phyloP scores from a whole-genome alignment of 2,329 filamentous ascomycete species.

The Xylariaceae sp. region DNA sequence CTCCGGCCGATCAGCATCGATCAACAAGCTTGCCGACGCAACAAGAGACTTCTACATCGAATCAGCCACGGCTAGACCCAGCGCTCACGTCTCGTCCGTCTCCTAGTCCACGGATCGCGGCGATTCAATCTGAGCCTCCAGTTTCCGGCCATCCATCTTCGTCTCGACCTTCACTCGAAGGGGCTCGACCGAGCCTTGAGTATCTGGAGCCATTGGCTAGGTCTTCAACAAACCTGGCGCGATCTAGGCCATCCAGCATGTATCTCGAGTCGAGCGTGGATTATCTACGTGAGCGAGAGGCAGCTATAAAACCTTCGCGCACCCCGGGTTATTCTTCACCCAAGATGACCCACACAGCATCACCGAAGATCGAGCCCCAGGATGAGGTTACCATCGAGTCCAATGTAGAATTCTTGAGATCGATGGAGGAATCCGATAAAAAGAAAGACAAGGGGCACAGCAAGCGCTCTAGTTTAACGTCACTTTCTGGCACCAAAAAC shows the following conservation, averaged over 20 bases:
- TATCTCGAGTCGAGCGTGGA: slow-evolving; percentile 81
- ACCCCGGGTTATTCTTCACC: slow-evolving; percentile 34
- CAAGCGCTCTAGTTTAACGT: slow-evolving; percentile 72
- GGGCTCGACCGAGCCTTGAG: slow-evolving; percentile 62
- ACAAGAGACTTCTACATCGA: slow-evolving; percentile 25
- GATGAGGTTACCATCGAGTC: slow-evolving; percentile 69
- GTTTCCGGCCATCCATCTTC: slow-evolving; percentile 44
- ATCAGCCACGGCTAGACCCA: slow-evolving; percentile 23
- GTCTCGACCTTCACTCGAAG: slow-evolving; percentile 67
- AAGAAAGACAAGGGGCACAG: slow-evolving; percentile 52
- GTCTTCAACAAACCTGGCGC: slow-evolving; percentile 49
- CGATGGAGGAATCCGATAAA: slow-evolving; percentile 63
- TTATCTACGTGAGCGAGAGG: slow-evolving; percentile 74
- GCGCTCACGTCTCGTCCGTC: slow-evolving; percentile 23
- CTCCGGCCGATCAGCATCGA: slow-evolving; percentile 36
- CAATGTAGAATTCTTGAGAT: slow-evolving; percentile 78
- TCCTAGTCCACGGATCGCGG: slow-evolving; percentile 27
- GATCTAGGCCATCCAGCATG: slow-evolving; percentile 73
- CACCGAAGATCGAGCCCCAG: slow-evolving; percentile 40
- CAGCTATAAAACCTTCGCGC: slow-evolving; percentile 40
- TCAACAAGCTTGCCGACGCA: slow-evolving; percentile 39
- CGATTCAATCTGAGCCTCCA: slow-evolving; percentile 32
- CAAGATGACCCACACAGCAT: slow-evolving; percentile 38
- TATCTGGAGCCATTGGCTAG: slow-evolving; percentile 56
- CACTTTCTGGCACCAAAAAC: slow-evolving; percentile 70